Base-by-base conservation (phyloP, 2,329 filamentous ascomycete species). In the Knoxdaviesia capensis region DNA sequence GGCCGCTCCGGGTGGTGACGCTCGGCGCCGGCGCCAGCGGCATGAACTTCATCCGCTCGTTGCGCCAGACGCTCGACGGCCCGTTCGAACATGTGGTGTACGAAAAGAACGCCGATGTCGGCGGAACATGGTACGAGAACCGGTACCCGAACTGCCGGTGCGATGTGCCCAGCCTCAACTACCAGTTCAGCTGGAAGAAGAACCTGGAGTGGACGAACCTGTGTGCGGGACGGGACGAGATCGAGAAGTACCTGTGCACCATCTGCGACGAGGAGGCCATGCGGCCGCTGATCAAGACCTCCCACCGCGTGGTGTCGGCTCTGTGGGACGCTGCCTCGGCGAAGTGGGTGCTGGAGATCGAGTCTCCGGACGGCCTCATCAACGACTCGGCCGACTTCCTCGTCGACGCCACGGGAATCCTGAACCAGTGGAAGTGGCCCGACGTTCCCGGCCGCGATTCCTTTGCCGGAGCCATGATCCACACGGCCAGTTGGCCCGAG, bases 171-270 rank as follows among this genome's bases (percentile, higher is more conserved):
- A 67, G 63, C 50, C 71, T 76, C 55, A 74, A 69, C 53, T 77
- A 77, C 50, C 72, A 74, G 50, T 76, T 73, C 50, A 69, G 69
- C 3, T 77, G 69, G 65, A 62, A 66, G 43, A 68, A 66, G 3
- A 77, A 77, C 51, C 65, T 64, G 6, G 61, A 64, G 35, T 79
- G 74, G 73, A 62, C 64, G 11, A 64, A 66, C 43, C 71, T 76
- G 51, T 76, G 70, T 50, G 61, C 69, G 0, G 56, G 62, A 0
- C 66, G 66, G 1, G 56, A 57, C 1, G 73, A 78, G 50, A 77
- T 78, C 36, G 59, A 64, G 36, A 54, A 57, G 3, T 77, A 77
- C 45, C 60, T 77, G 30, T 55, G 61, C 41, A 49, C 50, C 5
- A 54, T 69, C 32, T 66, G 61, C 44, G 57, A 65, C n/a, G 65